These are phyloP conservation scores for Ananas comosus DNA, from an alignment of 176 grass and related monocot genomes.

Conservation along the genomic window DNA sequence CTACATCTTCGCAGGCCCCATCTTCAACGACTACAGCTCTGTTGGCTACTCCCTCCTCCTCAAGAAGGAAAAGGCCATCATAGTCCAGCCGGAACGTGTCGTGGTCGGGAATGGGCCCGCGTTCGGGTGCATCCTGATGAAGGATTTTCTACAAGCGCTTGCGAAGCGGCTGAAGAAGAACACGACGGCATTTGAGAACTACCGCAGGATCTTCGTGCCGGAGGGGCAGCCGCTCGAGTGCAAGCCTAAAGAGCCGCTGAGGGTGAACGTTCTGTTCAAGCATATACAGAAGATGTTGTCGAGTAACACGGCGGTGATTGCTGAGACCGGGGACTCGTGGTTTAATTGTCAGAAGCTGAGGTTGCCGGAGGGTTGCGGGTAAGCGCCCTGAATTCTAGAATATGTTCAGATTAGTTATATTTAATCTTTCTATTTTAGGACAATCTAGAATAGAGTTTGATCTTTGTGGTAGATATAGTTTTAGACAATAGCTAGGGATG, in stretches of 20 bases:
- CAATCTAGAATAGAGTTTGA: no score
- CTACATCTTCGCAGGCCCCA: conserved; percentile 72
- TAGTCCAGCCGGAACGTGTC: conserved; percentile 61
- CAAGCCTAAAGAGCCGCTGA: conserved; percentile 49
- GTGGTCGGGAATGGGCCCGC: conserved; percentile 59
- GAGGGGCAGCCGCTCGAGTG: conserved; percentile 42
- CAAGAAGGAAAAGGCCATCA: conserved; percentile 88
- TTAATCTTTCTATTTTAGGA: no score
- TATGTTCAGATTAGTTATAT: not conserved
- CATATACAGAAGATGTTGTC: conserved; percentile 69
- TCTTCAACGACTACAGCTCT: conserved; percentile 93
- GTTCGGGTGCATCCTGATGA: conserved; percentile 68
- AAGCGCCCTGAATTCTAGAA: conserved; percentile 9
- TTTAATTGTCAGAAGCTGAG: conserved; percentile 87
- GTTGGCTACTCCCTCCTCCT: conserved; percentile 81
- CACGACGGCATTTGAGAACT: conserved; percentile 61
- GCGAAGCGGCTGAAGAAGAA: conserved; percentile 61
- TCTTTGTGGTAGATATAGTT: no score
- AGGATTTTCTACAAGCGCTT: conserved; percentile 53
- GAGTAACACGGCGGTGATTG: conserved; percentile 44
- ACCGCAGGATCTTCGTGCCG: conserved; percentile 71
- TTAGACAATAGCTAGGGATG: no score
- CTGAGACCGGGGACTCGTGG: conserved; percentile 88
- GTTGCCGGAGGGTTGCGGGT: conserved; percentile 78
- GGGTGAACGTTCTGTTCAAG: conserved; percentile 77